Evolutionary conservation across 2,329 filamentous ascomycete species (phyloP).

Genomic region (Cercospora berteroae): DNA sequence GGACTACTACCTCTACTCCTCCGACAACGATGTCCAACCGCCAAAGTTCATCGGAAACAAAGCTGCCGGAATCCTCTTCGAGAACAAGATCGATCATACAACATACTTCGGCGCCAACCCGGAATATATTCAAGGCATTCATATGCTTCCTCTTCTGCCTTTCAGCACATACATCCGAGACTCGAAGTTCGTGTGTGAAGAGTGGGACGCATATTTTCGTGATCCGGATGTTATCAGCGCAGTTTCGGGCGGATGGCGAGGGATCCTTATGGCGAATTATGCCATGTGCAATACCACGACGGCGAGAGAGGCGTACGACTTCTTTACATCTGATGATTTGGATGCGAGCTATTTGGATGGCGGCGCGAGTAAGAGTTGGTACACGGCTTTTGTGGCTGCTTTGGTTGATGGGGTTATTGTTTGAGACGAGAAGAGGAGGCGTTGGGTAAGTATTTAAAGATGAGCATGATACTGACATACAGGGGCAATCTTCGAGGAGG

Average conservation of each 20-base stretch:
- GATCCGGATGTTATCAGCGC: constrained; percentile 49
- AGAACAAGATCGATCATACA: constrained; percentile 92
- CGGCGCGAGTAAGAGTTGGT: constrained; percentile 82
- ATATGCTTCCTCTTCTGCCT: constrained; percentile 77
- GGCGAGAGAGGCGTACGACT: constrained; percentile 58
- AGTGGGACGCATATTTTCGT: constrained; percentile 79
- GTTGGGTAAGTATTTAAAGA: neutral
- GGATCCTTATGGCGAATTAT: constrained; percentile 78
- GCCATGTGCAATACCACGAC: constrained; percentile 69
- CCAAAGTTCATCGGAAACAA: constrained; percentile 77
- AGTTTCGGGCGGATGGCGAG: constrained; percentile 77
- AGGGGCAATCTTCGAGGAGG: neutral
- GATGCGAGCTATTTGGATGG: constrained; percentile 71
- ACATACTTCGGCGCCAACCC: constrained; percentile 72
- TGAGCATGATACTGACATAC: neutral
- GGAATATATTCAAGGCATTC: constrained; percentile 60
- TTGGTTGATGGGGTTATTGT: constrained; percentile 37
- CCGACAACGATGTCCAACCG: constrained; percentile 69
- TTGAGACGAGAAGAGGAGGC: neutral
- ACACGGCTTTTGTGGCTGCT: constrained; percentile 75
- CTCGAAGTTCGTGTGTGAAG: constrained; percentile 69
- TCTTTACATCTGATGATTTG: constrained; percentile 68
- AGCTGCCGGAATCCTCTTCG: constrained; percentile 65
- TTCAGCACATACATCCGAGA: constrained; percentile 66
- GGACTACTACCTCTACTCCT: constrained; percentile 78